Evolutionary conservation across 768 basidiomycete species (phyloP), one percentile per base, ranked within the genome.

Genomic region (Trametes meyenii): DNA sequence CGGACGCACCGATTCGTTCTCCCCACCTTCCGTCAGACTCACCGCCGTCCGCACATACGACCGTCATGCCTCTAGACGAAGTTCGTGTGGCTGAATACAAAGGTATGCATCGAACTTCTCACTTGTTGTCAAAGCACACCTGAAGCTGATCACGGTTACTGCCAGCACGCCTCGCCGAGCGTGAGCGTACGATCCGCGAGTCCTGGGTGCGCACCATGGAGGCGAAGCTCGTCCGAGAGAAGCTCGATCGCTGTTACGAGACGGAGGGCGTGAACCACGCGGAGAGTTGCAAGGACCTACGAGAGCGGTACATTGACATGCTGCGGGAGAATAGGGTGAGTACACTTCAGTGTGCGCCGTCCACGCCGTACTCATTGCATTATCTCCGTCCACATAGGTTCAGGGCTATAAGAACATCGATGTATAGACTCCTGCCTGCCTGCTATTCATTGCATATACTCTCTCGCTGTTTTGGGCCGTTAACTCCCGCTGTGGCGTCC

Each of bases 181-280:
- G 91, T 42, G 94, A 96, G 63, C 77, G 84, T 48, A 79, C 84
- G 74, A 79, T 98, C 71, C 86, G 91, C 53, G 95, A 98, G 77
- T 91, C 92, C 52, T 98, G 96, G 96, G 84, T 97, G 35, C 89
- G 87, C 67, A 88, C 92, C 21, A 96, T 98, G 94, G 95, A 97
- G 75, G 85, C 87, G 35, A 86, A 91, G 50, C 80, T 98, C 60
- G 93, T 97, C 49, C 86, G 87, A 62, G 89, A 92, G 60, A 92
- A 96, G 74, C 84, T 98, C 56, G 81, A 85, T 59, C 94, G 92
- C 75, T 98, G 96, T 78, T 92, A 95, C 70, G 82, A 84, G 68
- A 81, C 83, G 7, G 96, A 98, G 78, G 94, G 96, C 35, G 91
- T 95, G 40, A 97, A 98, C 76, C 87, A 92, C 70, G 86, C 92